Evolutionary conservation across 495 filamentous ascomycete genomes (phyloP).

Genomic region (Penicillium paradoxum): DNA sequence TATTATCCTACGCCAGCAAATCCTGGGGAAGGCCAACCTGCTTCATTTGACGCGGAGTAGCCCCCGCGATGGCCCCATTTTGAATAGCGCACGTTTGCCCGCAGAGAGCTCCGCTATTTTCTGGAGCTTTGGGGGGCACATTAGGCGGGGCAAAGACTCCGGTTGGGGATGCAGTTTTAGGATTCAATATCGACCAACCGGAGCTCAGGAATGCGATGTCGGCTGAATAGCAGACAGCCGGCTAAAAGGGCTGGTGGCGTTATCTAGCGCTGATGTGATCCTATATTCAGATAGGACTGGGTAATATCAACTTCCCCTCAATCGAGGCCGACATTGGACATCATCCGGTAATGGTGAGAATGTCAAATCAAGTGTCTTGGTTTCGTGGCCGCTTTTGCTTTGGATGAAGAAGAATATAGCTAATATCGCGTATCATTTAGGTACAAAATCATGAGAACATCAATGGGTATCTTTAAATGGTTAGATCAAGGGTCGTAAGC

Average conservation of each 20-base stretch:
- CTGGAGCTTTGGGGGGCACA: neutral
- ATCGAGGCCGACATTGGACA: neutral
- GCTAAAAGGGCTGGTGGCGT: slow-evolving; percentile 9
- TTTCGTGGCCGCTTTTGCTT: neutral
- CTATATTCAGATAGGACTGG: neutral
- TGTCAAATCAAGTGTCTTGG: neutral
- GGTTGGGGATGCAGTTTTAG: neutral
- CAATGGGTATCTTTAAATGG: slow-evolving; percentile 8
- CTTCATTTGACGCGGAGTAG: slow-evolving; percentile 23
- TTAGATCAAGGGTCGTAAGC: slow-evolving; percentile 30
- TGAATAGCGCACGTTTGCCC: neutral
- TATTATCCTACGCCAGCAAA: neutral
- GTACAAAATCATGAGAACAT: slow-evolving; percentile 2
- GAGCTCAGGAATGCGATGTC: neutral
- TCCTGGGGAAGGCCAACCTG: neutral
- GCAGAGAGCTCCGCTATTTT: slow-evolving; percentile 3
- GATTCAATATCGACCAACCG: slow-evolving; percentile 14
- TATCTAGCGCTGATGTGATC: neutral
- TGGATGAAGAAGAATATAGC: neutral
- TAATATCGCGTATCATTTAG: neutral
- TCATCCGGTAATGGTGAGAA: neutral
- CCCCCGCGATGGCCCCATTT: slow-evolving; percentile 17
- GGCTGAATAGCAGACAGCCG: slow-evolving; percentile 14
- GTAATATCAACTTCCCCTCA: neutral
- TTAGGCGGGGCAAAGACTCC: slow-evolving; percentile 8